Base-by-base conservation (phyloP, 2,329 filamentous ascomycete genomes). In the Lachnellula cervina region DNA sequence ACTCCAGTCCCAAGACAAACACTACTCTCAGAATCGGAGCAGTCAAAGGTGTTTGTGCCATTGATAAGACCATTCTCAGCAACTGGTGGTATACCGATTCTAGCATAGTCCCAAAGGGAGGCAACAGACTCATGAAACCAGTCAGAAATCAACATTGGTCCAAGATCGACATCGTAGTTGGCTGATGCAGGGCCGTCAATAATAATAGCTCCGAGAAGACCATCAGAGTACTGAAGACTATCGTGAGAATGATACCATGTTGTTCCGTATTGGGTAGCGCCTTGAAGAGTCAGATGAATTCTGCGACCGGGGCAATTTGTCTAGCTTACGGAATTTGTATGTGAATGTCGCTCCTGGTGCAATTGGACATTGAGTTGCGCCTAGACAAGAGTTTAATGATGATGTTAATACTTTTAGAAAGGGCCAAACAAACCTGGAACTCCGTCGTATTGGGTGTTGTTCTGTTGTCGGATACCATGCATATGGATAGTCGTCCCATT, bases 301-400 rank as follows among this genome's bases (percentile, higher is more conserved):
- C 21, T 21, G 21, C 21, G 21, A 21, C 21, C 2, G 21, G 21
- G 21, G 21, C 21, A 21, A 21, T 21, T 21, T 21, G 21, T 21
- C 21, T 21, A 4, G 4, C 21, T 21, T 21, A 21, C 21, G 21
- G 21, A 21, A 65, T 11, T 37, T 57, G 40, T 65, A 65, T 17
- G 55, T 59, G 37, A 59, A 53, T 16, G 53, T 55, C 28, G 43
- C 32, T 21, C 54, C 78, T 0, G 78, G 77, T 0, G 80, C 71
- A 54, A 88, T 81, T 1, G 86, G 84, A 60, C 86, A 90, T 67
- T 89, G 84, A 4, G 78, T 80, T 32, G 80, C 23, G 61, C 42
- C 71, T 73, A 5, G 69, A 69, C 32, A 71, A 66, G 34, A 11
- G 8, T 37, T 37, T 16, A 16, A 16, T 37, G 14, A 16, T 9